Evolutionary conservation across 2,329 filamentous ascomycete genomes (phyloP).

Genomic region (Alternaria postmessia): DNA sequence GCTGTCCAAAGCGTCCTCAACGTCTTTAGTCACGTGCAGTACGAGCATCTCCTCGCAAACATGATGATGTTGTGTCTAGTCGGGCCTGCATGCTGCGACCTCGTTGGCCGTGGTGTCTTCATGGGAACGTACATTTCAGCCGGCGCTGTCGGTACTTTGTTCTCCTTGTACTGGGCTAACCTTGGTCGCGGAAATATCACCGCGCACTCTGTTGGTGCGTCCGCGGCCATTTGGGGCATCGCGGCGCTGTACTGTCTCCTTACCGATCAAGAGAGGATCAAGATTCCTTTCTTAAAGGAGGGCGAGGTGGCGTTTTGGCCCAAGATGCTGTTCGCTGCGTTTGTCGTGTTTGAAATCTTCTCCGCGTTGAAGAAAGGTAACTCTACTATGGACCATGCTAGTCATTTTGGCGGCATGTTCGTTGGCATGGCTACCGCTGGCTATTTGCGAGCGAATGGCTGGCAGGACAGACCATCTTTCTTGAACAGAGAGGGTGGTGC

Average conservation of each 20-base stretch:
- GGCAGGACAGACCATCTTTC: slow-evolving; percentile 21
- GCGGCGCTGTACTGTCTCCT: slow-evolving; percentile 40
- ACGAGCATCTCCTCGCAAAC: slow-evolving; percentile 67
- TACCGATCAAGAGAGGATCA: slow-evolving; percentile 41
- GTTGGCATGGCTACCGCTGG: slow-evolving; percentile 37
- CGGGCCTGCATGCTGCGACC: slow-evolving; percentile 59
- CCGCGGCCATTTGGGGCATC: slow-evolving; percentile 47
- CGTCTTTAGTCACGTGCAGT: slow-evolving; percentile 72
- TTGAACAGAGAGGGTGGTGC: background rate
- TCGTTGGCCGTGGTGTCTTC: slow-evolving; percentile 48
- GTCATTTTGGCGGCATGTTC: slow-evolving; percentile 48
- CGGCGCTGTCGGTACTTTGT: slow-evolving; percentile 44
- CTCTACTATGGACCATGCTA: slow-evolving; percentile 44
- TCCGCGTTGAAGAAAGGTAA: slow-evolving; percentile 21
- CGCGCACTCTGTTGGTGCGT: slow-evolving; percentile 44
- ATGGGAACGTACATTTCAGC: slow-evolving; percentile 46
- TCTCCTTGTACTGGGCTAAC: slow-evolving; percentile 45
- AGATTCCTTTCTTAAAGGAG: slow-evolving; percentile 44
- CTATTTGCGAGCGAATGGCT: slow-evolving; percentile 38
- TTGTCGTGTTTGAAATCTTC: slow-evolving; percentile 37
- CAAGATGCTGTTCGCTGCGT: slow-evolving; percentile 38
- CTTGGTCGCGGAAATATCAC: slow-evolving; percentile 38
- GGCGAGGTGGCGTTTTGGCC: slow-evolving; percentile 39
- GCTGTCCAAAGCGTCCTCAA: slow-evolving; percentile 69
- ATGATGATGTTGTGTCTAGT: slow-evolving; percentile 72